Percentiles rank a stretch among this genome's conserved stretches.
Evolutionary conservation across 1,139 yeast genomes (phyloP).

Genomic region (Geotrichum phurueaensis): DNA sequence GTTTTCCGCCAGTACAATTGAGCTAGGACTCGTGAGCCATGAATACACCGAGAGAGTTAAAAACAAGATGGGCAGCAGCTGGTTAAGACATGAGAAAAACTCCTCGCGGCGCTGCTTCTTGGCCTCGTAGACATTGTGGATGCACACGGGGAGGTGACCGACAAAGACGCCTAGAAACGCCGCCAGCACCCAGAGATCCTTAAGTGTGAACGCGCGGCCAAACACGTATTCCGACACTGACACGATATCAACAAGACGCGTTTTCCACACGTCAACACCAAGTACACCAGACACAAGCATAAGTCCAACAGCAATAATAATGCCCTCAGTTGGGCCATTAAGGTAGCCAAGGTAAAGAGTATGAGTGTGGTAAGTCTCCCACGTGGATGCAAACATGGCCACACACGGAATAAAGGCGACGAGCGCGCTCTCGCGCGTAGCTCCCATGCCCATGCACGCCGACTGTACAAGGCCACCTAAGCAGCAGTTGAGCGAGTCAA

Average conservation of each 20-base stretch:
- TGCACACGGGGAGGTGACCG: constrained; percentile 42
- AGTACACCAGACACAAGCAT: constrained; percentile 52
- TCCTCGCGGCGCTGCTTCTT: constrained; percentile 40
- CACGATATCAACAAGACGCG: constrained; percentile 14
- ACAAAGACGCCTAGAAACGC: constrained; percentile 48
- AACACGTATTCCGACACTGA: constrained; percentile 16
- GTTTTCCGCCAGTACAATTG: constrained; percentile 33
- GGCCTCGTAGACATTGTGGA: constrained; percentile 58
- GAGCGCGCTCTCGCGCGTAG: constrained; percentile 39
- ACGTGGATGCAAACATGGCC: constrained; percentile 67
- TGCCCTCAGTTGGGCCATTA: constrained; percentile 81
- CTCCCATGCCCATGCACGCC: constrained; percentile 40
- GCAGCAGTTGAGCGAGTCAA: constrained; percentile 64
- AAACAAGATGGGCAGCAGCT: constrained; percentile 34
- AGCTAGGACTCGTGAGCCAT: constrained; percentile 38
- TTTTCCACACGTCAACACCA: constrained; percentile 59
- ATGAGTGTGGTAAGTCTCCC: constrained; percentile 80
- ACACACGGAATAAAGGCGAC: constrained; percentile 60
- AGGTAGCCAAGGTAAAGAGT: constrained; percentile 59
- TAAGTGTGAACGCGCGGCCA: constrained; percentile 35
- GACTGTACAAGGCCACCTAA: constrained; percentile 39
- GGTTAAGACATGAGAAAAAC: constrained; percentile 40
- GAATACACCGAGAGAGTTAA: constrained; percentile 29
- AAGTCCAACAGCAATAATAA: constrained; percentile 50
- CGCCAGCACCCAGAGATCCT: constrained; percentile 35